phyloP scores from a whole-genome alignment of 768 basidiomycete genomes.

The Melanogaster broomeanus region DNA sequence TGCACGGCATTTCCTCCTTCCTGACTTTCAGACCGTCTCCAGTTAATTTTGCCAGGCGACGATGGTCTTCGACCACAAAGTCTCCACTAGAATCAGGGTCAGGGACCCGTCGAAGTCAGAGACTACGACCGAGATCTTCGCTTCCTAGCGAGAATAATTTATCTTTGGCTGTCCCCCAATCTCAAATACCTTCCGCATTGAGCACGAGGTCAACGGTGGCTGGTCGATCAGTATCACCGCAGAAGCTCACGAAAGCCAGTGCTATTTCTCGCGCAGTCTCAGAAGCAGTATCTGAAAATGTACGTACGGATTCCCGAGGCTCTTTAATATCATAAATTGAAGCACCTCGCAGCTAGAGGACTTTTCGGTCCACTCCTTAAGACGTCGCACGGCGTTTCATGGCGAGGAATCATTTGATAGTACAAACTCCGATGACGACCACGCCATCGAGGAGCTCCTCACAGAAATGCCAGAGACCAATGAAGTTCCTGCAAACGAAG shows the following conservation, averaged over 20 bases:
- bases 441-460: conserved; percentile 33
- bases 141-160: conserved; percentile 32
- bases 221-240: conserved; percentile 35
- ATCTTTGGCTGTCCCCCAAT: conserved; percentile 25
- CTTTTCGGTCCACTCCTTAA: conserved; percentile 24
- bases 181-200: conserved; percentile 29
- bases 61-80: conserved; percentile 51
- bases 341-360: conserved; percentile 29
- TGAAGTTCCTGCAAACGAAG: conserved; percentile 31
- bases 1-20: conserved; percentile 36
- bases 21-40: conserved; percentile 63
- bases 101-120: conserved; percentile 36
- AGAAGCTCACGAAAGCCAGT: conserved; percentile 25
- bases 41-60: conserved; percentile 60
- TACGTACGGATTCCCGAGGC: conserved; percentile 29
- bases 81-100: conserved; percentile 36
- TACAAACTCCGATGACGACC: conserved; percentile 40
- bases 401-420: conserved; percentile 33
- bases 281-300: conserved; percentile 30
- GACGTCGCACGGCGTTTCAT: conserved; percentile 26
- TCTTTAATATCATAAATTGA: conserved; percentile 33
- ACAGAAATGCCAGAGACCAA: conserved; percentile 33
- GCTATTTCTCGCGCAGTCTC: conserved; percentile 21
- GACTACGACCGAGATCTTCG: conserved; percentile 33
- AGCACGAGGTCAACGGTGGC: conserved; percentile 32